Evolutionary conservation across 2,329 filamentous ascomycete genomes (phyloP).

Genomic region (Fusarium globosum): DNA sequence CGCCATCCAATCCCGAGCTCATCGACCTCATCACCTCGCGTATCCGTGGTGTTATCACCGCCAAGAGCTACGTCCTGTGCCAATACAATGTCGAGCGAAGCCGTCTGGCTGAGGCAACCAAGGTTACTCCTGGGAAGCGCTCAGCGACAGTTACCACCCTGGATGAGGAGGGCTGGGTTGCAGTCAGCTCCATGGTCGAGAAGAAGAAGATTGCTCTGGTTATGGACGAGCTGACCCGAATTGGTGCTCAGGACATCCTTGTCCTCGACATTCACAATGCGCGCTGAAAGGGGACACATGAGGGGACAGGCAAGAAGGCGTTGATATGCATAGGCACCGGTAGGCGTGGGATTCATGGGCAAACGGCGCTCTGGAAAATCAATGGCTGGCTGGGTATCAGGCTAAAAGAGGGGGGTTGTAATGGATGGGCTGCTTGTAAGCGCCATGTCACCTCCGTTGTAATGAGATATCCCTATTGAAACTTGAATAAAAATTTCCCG

Average conservation of each 20-base stretch:
- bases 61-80: conserved; percentile 93
- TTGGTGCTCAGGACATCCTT: conserved; percentile 86
- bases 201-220: conserved; percentile 85
- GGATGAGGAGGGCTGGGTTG: conserved; percentile 91
- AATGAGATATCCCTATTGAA: conserved; percentile 36
- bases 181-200: conserved; percentile 93
- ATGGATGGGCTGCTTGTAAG: conserved; percentile 27
- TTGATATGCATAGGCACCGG: conserved; percentile 29
- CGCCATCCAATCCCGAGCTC: conserved; percentile 81
- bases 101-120: conserved; percentile 73
- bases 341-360: conserved; percentile 30
- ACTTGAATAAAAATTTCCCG: conserved; percentile 13
- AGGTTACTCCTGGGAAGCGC: conserved; percentile 92
- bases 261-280: conserved; percentile 89
- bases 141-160: conserved; percentile 91
- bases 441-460: conserved; percentile 17
- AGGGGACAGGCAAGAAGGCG: conserved; percentile 12
- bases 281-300: conserved; percentile 51
- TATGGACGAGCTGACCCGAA: conserved; percentile 84
- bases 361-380: conserved; percentile 36
- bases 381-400: conserved; percentile 24
- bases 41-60: conserved; percentile 93
- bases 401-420: conserved; percentile 10
- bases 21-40: conserved; percentile 87
- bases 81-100: conserved; percentile 91